These are phyloP conservation scores for Obelidium mucronatum DNA, from an alignment of 192 early-diverging fungal genomes.

Conservation along the genomic window DNA sequence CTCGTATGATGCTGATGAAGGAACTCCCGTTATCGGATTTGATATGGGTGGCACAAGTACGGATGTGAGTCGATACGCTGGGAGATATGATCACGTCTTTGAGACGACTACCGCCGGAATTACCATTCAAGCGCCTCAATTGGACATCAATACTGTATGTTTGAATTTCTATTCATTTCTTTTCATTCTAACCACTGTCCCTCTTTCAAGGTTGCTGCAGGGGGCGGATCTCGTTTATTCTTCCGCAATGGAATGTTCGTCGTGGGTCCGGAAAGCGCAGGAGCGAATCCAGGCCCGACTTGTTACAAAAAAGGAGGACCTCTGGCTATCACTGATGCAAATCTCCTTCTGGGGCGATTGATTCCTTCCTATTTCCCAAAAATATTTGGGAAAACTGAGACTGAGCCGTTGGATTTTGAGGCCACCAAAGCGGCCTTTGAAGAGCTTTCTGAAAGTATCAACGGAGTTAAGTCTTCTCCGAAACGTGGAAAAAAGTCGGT, in stretches of 20 bases:
- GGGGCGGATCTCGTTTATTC: conserved; percentile 91
- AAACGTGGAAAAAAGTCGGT: conserved; percentile 42
- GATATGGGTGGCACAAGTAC: conserved; percentile 88
- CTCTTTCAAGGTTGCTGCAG: too few relatives aligned
- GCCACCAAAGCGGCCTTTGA: conserved; percentile 71
- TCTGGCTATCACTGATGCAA: conserved; percentile 93
- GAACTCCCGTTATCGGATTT: conserved; percentile 87
- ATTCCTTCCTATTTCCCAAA: conserved; percentile 87
- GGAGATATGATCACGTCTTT: conserved; percentile 90
- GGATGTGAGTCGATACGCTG: conserved; percentile 93
- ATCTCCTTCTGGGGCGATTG: conserved; percentile 87
- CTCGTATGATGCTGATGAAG: conserved; percentile 43
- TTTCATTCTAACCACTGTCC: conserved; percentile 3
- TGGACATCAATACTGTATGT: conserved; percentile 96
- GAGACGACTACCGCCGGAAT: conserved; percentile 87
- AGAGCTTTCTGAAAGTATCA: conserved; percentile 70
- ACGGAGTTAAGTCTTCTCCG: conserved; percentile 41
- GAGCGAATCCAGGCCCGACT: conserved; percentile 94
- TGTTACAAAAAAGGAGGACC: conserved; percentile 96
- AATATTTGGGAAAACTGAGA: conserved; percentile 90
- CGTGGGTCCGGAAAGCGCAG: conserved; percentile 89
- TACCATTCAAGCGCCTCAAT: conserved; percentile 93
- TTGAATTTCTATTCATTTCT: background rate
- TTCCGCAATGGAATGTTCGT: conserved; percentile 94
- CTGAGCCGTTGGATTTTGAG: conserved; percentile 77